These are phyloP conservation scores for Boletus fagicola DNA, from an alignment of 768 basidiomycete species.

Conservation along the genomic window DNA sequence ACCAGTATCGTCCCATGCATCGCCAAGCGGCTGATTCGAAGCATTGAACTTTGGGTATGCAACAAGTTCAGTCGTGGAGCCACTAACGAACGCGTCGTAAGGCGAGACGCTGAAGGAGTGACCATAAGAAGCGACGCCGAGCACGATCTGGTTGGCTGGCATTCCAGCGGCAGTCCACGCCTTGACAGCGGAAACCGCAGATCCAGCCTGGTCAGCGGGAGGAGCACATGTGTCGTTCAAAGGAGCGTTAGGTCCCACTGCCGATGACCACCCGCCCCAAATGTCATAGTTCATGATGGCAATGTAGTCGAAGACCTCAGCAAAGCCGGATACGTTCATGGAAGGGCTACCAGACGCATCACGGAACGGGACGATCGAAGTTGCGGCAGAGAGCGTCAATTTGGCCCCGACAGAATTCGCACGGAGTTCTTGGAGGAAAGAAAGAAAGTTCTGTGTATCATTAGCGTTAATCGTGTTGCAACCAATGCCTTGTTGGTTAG, in stretches of 20 bases:
- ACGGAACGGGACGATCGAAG: constrained; percentile 61
- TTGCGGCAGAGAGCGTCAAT: constrained; percentile 70
- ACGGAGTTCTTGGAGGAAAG: constrained; percentile 71
- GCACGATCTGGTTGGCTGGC: constrained; percentile 63
- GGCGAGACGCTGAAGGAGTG: constrained; percentile 59
- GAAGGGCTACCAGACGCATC: constrained; percentile 59
- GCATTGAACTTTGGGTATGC: constrained; percentile 52
- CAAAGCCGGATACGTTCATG: constrained; percentile 69
- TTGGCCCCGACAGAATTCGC: constrained; percentile 46
- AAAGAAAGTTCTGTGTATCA: constrained; percentile 77
- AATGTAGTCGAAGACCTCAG: constrained; percentile 64
- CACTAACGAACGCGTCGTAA: constrained; percentile 36
- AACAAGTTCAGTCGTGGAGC: constrained; percentile 36
- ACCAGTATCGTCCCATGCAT: constrained; percentile 50
- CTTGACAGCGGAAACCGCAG: constrained; percentile 67
- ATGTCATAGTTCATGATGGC: constrained; percentile 67
- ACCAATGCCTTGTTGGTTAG: constrained; percentile 59
- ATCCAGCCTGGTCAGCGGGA: constrained; percentile 60
- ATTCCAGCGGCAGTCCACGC: constrained; percentile 79
- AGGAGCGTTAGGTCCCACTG: constrained; percentile 79
- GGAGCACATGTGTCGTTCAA: constrained; percentile 73
- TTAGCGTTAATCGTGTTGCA: constrained; percentile 57
- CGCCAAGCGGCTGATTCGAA: constrained; percentile 46
- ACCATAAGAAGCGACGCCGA: constrained; percentile 82
- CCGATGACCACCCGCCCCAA: constrained; percentile 48